Conservation (phyloP, 169 alveolate genomes). For the Theileria sp. region DNA sequence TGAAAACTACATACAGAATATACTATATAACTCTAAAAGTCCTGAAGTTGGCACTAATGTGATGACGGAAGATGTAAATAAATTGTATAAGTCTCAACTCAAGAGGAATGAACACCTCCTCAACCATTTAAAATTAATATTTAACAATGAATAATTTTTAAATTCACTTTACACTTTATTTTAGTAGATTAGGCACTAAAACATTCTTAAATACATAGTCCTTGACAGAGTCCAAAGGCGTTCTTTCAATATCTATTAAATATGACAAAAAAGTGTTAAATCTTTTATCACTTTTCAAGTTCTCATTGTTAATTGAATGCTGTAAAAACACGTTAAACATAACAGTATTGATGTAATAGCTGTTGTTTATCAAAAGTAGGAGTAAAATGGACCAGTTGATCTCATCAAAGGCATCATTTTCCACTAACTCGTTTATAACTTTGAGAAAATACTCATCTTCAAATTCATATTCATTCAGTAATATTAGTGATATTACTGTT, state of each 20-base stretch:
- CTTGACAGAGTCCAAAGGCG: neutral
- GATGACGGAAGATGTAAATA: neutral
- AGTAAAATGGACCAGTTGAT: neutral
- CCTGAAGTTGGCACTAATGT: neutral
- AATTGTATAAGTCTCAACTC: neutral
- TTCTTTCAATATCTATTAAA: neutral
- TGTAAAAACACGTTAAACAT: neutral
- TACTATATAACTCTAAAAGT: neutral
- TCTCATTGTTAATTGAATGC: neutral
- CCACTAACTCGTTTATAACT: neutral
- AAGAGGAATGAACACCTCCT: neutral
- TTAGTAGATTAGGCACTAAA: neutral
- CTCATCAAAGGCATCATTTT: neutral
- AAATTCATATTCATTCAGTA: neutral
- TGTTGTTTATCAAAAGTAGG: neutral
- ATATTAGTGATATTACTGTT: neutral
- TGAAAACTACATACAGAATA: neutral
- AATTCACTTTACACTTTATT: neutral
- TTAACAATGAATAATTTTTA: neutral
- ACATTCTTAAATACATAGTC: neutral
- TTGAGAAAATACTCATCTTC: neutral
- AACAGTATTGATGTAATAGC: neutral
- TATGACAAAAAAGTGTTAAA: neutral
- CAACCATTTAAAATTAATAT: conserved; percentile 1
- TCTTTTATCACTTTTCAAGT: neutral